These are phyloP conservation scores for Verticillium dahliae DNA, from an alignment of 2,329 filamentous ascomycete genomes.

Conservation along the genomic window DNA sequence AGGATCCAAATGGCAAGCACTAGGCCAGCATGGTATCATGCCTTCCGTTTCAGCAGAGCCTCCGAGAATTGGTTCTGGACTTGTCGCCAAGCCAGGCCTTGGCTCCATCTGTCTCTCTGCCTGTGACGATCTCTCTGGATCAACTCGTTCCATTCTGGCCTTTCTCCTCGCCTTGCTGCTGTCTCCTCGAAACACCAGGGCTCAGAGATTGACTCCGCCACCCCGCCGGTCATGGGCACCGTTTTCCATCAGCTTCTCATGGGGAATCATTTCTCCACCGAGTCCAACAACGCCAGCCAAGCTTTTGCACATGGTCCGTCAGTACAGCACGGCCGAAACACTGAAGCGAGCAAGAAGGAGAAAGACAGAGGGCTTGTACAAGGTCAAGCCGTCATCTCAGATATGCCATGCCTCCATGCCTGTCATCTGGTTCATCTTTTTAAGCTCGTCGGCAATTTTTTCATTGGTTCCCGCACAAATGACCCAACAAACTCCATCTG, in stretches of 20 bases:
- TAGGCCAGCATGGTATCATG: neutral
- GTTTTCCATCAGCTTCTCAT: neutral
- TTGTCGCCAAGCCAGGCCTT: neutral
- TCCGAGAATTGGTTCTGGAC: neutral
- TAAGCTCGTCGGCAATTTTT: conserved; percentile 9
- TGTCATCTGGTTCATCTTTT: neutral
- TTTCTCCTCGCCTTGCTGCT: neutral
- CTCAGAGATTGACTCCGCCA: neutral
- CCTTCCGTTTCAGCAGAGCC: neutral
- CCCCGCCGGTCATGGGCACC: neutral
- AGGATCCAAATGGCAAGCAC: neutral
- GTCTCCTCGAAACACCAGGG: neutral
- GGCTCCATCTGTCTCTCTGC: neutral
- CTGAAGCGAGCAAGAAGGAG: too few species aligned
- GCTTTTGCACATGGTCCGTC: neutral
- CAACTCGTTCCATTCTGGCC: neutral
- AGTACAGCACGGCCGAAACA: too few species aligned
- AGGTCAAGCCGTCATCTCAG: neutral
- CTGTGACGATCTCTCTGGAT: neutral
- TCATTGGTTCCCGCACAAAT: neutral
- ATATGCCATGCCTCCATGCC: too few species aligned
- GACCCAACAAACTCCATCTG: neutral
- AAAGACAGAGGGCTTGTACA: neutral
- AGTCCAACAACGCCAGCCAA: neutral
- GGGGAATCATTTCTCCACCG: neutral